Conservation (phyloP, 345 rosid genomes). For the Lagerstroemia speciosa region DNA sequence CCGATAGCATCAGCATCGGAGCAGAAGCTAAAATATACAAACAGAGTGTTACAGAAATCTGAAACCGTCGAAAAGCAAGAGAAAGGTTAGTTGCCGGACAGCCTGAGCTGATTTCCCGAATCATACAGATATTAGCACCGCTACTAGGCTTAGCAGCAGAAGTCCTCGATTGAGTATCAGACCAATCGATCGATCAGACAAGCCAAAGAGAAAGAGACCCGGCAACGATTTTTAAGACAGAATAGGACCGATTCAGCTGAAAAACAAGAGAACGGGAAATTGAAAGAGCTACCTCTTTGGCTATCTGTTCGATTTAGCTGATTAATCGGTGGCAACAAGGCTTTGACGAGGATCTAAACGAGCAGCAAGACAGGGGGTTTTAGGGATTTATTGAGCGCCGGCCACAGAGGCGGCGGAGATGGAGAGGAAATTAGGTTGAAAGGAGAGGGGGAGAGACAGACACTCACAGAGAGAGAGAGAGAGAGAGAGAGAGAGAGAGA, state of each 20-base stretch:
- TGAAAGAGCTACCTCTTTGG: background rate
- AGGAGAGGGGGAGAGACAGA: slow-evolving; percentile 1
- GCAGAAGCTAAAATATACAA: background rate
- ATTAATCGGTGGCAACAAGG: background rate
- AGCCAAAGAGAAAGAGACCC: background rate
- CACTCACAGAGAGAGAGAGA: background rate
- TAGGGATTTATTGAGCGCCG: background rate
- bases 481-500: no score
- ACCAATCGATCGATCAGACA: background rate
- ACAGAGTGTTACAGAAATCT: background rate
- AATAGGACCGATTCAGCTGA: background rate
- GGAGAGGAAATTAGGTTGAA: slow-evolving; percentile 7
- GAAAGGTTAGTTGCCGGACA: background rate
- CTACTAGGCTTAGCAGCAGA: background rate
- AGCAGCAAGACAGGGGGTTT: background rate
- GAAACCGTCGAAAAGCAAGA: background rate
- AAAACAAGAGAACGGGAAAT: background rate
- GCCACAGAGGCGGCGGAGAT: background rate
- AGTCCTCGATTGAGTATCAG: background rate
- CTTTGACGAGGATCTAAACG: background rate
- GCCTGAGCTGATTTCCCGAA: background rate
- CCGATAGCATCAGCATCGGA: background rate
- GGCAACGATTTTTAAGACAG: background rate
- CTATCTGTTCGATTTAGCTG: background rate
- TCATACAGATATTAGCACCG: no score